phyloP scores from a whole-genome alignment of 164 flowering plant genomes.

The Tetrastigma voinierianum region DNA sequence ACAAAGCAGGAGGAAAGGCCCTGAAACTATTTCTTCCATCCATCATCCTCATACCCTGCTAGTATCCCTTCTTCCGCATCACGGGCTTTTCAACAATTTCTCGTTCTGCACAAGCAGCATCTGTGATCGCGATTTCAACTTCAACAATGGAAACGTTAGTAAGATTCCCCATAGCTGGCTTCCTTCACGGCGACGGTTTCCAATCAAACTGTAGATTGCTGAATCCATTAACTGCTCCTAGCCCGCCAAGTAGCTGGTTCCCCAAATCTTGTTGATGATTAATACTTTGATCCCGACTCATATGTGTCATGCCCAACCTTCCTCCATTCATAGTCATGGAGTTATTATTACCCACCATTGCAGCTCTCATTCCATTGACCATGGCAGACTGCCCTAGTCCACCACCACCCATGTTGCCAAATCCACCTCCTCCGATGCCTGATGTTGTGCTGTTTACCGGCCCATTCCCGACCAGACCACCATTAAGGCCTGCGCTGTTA shows the following conservation, averaged over 20 bases:
- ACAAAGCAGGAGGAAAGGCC: slow-evolving; percentile 34
- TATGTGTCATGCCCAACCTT: slow-evolving; percentile 50
- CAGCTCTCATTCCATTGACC: slow-evolving; percentile 62
- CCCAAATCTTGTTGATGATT: slow-evolving; percentile 73
- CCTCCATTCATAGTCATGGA: slow-evolving; percentile 70
- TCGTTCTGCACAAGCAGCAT: slow-evolving; percentile 35
- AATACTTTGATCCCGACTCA: slow-evolving; percentile 52
- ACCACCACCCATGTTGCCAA: slow-evolving; percentile 44
- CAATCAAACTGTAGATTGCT: slow-evolving; percentile 85
- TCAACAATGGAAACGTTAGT: not conserved
- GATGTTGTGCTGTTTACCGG: slow-evolving; percentile 27
- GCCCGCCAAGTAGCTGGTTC: slow-evolving; percentile 66
- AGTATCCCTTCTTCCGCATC: slow-evolving; percentile 1
- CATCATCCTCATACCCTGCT: not conserved
- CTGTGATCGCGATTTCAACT: slow-evolving; percentile 7
- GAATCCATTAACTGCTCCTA: slow-evolving; percentile 77
- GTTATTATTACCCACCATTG: slow-evolving; percentile 60
- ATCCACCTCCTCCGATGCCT: slow-evolving; percentile 49
- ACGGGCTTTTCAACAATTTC: slow-evolving; percentile 14
- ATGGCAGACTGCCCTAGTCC: slow-evolving; percentile 54
- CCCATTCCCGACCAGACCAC: slow-evolving; percentile 51
- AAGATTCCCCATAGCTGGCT: not conserved
- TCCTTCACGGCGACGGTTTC: slow-evolving; percentile 64
- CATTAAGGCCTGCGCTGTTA: slow-evolving; percentile 35
- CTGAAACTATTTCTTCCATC: slow-evolving; percentile 17